phyloP scores from a whole-genome alignment of 1,139 yeast species.

The Lodderomyces jiufengensis region DNA sequence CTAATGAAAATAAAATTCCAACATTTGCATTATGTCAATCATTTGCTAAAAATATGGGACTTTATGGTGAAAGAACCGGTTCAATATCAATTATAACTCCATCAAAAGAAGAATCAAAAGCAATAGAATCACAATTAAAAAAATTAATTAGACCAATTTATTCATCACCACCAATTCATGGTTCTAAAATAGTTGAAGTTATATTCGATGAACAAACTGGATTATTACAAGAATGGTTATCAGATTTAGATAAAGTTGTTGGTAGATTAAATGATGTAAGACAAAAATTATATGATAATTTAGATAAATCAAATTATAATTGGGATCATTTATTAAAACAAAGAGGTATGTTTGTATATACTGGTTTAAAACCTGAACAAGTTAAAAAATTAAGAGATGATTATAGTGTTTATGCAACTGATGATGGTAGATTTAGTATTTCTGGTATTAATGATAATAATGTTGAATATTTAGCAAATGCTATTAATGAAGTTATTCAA shows the following conservation, averaged over 20 bases:
- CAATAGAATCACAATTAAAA: constrained; percentile 75
- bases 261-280: constrained; percentile 76
- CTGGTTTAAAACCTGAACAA: constrained; percentile 73
- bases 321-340: constrained; percentile 89
- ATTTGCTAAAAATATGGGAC: constrained; percentile 95
- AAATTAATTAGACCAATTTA: constrained; percentile 79
- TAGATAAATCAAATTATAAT: constrained; percentile 53
- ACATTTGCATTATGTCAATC: constrained; percentile 79
- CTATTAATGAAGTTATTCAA: constrained; percentile 58
- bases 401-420: constrained; percentile 77
- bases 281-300: constrained; percentile 54
- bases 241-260: constrained; percentile 74
- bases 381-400: constrained; percentile 66
- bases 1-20: constrained; percentile 43
- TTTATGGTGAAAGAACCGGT: constrained; percentile 94
- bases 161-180: constrained; percentile 94
- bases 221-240: constrained; percentile 70
- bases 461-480: constrained; percentile 77
- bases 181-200: constrained; percentile 80
- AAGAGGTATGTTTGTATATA: constrained; percentile 95
- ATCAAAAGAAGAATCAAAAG: constrained; percentile 38
- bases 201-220: constrained; percentile 56
- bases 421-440: constrained; percentile 88
- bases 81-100: constrained; percentile 67
- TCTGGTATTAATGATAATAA: constrained; percentile 82